phyloP scores from a whole-genome alignment of 305 asterid genomes.

The Fraxinus dipetala region DNA sequence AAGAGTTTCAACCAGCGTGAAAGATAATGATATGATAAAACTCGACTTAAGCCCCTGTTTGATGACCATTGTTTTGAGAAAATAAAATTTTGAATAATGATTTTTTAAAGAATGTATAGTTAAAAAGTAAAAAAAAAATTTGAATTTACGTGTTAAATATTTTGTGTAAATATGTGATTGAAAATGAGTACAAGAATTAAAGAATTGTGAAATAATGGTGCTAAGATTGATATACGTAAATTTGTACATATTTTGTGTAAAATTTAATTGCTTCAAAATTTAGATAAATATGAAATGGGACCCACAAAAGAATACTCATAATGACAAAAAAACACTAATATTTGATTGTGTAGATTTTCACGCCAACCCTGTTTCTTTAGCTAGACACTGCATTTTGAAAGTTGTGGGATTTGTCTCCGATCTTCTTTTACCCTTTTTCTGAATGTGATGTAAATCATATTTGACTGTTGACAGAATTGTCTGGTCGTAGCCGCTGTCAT shows the following conservation, averaged over 20 bases:
- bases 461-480: not conserved
- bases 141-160: too few species aligned
- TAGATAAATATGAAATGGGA: not conserved
- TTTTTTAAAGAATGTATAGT: too few species aligned
- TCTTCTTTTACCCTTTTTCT: not conserved
- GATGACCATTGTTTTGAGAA: too few species aligned
- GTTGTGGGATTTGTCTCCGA: constrained; percentile 7
- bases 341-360: constrained; percentile 16
- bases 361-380: not conserved
- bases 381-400: not conserved
- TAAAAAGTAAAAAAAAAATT: too few species aligned
- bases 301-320: constrained; percentile 17
- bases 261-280: not conserved
- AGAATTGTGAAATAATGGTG: too few species aligned
- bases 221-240: not conserved
- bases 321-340: not conserved
- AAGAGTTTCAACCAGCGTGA: too few species aligned
- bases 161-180: too few species aligned
- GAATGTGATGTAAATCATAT: not conserved
- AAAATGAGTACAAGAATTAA: too few species aligned
- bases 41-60: not conserved
- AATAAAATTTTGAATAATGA: too few species aligned
- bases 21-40: not conserved
- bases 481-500: not conserved
- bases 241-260: not conserved